Percentiles rank a stretch among this genome's conserved stretches.
These are phyloP conservation scores for Boletus sp. DNA, from an alignment of 768 basidiomycete genomes.

Conservation along the genomic window DNA sequence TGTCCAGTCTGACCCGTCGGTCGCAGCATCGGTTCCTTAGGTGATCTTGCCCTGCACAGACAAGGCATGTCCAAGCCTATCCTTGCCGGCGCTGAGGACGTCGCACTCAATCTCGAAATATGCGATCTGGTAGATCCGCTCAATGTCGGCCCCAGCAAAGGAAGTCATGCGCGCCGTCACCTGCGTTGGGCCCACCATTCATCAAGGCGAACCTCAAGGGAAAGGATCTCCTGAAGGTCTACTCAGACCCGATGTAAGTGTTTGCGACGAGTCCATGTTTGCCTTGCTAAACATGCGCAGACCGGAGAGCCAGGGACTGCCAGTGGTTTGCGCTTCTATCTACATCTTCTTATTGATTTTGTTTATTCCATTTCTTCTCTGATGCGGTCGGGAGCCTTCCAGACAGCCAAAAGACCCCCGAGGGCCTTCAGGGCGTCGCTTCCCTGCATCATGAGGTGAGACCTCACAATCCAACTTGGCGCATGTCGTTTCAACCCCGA, in stretches of 20 bases:
- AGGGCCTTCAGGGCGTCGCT: constrained; percentile 47
- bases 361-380: constrained; percentile 94
- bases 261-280: background rate
- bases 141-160: constrained; percentile 81
- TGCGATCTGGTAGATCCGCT: constrained; percentile 96
- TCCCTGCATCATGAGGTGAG: constrained; percentile 74
- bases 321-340: constrained; percentile 84
- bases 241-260: constrained; percentile 66
- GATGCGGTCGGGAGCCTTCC: constrained; percentile 54
- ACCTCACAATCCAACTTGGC: background rate
- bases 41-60: constrained; percentile 58
- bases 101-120: constrained; percentile 91
- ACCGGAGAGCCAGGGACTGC: constrained; percentile 91
- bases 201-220: constrained; percentile 82
- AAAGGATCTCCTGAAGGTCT: constrained; percentile 82
- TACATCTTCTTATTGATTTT: constrained; percentile 86
- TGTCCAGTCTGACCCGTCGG: too few species aligned
- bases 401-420: constrained; percentile 41
- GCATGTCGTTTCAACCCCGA: background rate
- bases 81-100: constrained; percentile 82
- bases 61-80: constrained; percentile 90
- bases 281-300: constrained; percentile 39
- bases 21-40: too few species aligned
- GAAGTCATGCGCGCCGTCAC: constrained; percentile 89
- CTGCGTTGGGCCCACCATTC: constrained; percentile 77